Base-by-base conservation (phyloP, 768 basidiomycete species). In the Pleurotus giganteus region DNA sequence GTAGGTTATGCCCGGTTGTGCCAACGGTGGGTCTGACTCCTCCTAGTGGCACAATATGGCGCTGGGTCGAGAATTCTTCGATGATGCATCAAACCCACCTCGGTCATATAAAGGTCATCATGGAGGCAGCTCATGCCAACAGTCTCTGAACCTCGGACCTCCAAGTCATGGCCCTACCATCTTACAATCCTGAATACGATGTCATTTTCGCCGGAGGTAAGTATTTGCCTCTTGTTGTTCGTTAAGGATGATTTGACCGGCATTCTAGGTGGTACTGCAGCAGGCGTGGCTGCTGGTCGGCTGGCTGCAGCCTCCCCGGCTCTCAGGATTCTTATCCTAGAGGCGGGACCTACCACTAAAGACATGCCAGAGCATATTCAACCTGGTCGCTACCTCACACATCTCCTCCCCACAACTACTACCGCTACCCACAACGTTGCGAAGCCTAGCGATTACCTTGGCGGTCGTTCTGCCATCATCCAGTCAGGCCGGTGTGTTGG, bases 251-350 rank as follows among this genome's bases (percentile, higher is more conserved):
- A 47, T 11, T 15, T 29, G 6, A 21, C 2, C 31, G 24, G n/a
- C n/a, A 15, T n/a, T 28, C n/a, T 27, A 58, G 61, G 61, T 15
- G 68, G 69, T 17, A 61, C 65, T 15, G 57, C 64, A 5, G 69
- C 65, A 8, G 64, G 64, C 39, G 57, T 71, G n/a, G 56, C 57
- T 3, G 66, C 69, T 19, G 64, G 64, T 2, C 63, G 69, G 15
- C 57, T 70, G 5, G 60, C 60, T 9, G 52, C 56, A 0, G 63
- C 61, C 2, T 60, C 67, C 28, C 65, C 69, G n/a, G 54, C 57
- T 4, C 64, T 67, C 37, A 65, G 56, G 45, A 66, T 69, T 26
- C 58, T 66, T 15, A 42, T 69, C 19, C 57, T 69, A 8, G 67
- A 69, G 47, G 56, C 56, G 6, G 68, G 68, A 2, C 60, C 57